Conservation (phyloP, 805 yeast genomes). For the Metschnikowia aberdeeniae region DNA sequence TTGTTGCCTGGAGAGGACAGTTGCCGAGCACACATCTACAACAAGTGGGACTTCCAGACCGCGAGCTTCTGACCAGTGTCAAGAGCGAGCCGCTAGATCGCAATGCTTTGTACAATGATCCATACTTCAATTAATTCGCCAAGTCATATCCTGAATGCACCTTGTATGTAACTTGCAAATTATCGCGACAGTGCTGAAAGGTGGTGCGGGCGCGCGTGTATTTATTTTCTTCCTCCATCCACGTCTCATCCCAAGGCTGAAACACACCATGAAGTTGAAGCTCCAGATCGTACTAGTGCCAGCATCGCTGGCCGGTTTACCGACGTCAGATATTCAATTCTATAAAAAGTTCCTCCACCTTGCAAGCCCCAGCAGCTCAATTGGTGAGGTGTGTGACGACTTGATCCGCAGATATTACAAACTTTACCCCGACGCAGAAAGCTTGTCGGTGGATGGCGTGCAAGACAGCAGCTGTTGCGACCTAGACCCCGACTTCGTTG, state of each 20-base stretch:
- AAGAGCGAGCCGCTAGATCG: background rate
- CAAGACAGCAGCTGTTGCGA: slow-evolving; percentile 71
- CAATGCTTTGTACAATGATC: slow-evolving; percentile 10
- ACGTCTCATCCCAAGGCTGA: background rate
- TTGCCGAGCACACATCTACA: slow-evolving; percentile 1
- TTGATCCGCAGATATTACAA: slow-evolving; percentile 52
- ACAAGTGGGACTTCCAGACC: background rate
- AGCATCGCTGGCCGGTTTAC: slow-evolving; percentile 17
- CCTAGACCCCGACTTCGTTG: slow-evolving; percentile 71
- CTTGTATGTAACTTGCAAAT: too few relatives aligned
- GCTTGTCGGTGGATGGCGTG: slow-evolving; percentile 51
- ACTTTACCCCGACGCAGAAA: slow-evolving; percentile 61
- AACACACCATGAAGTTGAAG: slow-evolving; percentile 22
- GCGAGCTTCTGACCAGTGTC: background rate
- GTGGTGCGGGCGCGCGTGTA: too few relatives aligned
- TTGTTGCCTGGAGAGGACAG: slow-evolving; percentile 47
- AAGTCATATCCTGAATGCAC: too few relatives aligned
- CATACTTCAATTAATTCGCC: slow-evolving; percentile 8
- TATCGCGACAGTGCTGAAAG: too few relatives aligned
- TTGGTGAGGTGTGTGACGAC: slow-evolving; percentile 50
- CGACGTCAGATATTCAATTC: slow-evolving; percentile 21
- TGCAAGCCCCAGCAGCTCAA: slow-evolving; percentile 44
- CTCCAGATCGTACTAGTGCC: slow-evolving; percentile 36
- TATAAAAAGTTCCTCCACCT: slow-evolving; percentile 58
- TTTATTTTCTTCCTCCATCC: background rate